These are phyloP conservation scores for Podospora comata DNA, from an alignment of 495 filamentous ascomycete genomes.

Conservation along the genomic window DNA sequence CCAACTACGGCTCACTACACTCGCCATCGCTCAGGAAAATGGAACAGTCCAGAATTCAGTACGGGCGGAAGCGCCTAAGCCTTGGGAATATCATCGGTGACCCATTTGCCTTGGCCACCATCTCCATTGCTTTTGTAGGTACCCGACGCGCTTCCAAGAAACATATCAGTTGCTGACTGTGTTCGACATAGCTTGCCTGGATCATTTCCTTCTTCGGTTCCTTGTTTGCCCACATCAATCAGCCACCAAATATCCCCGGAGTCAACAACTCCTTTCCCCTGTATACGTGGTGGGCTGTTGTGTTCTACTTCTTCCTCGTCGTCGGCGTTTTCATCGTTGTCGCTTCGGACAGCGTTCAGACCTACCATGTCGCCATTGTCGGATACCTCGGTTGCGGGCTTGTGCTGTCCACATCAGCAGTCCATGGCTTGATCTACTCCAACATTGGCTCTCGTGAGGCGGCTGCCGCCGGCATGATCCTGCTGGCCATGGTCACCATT, in stretches of 20 bases:
- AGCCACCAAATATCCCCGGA: background rate
- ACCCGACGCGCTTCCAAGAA: background rate
- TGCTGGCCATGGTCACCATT: constrained; percentile 92
- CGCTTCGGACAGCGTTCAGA: constrained; percentile 73
- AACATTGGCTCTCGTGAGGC: constrained; percentile 71
- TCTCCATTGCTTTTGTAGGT: constrained; percentile 87
- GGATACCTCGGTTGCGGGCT: constrained; percentile 81
- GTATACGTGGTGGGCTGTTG: constrained; percentile 85
- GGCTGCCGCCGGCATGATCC: constrained; percentile 86
- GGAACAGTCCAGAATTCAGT: constrained; percentile 59
- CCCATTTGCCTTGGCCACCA: constrained; percentile 91
- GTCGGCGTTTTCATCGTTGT: constrained; percentile 75
- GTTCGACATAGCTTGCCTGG: constrained; percentile 78
- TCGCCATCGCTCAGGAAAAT: constrained; percentile 81
- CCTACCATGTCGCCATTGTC: constrained; percentile 89
- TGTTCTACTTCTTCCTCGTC: constrained; percentile 81
- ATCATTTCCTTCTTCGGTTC: constrained; percentile 85
- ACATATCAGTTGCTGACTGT: constrained; percentile 25
- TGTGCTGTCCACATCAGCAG: constrained; percentile 76
- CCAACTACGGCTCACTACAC: constrained; percentile 66
- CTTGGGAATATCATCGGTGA: constrained; percentile 90
- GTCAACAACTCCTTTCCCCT: constrained; percentile 58
- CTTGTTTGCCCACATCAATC: constrained; percentile 62
- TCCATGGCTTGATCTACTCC: constrained; percentile 76
- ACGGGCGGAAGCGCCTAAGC: constrained; percentile 60